Evolutionary conservation across 345 rosid species (phyloP).

Genomic region (Corchorus capsularis): DNA sequence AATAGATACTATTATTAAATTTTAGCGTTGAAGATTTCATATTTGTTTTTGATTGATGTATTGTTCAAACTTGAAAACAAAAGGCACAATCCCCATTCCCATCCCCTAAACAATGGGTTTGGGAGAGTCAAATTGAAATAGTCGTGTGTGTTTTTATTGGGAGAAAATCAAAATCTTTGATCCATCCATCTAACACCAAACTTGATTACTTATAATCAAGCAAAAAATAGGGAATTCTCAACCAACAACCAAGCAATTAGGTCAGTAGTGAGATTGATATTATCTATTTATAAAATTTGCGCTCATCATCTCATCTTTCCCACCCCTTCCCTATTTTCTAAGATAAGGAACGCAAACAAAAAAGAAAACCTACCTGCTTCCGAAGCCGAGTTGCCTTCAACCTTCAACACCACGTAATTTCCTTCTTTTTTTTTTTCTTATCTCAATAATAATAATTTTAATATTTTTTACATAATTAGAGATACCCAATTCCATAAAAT

Average conservation of each 20-base stretch:
- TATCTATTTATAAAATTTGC: not conserved
- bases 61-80: no score
- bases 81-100: no score
- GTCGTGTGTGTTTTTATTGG: slow-evolving; percentile 16
- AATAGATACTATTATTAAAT: no score
- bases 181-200: slow-evolving; percentile 14
- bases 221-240: slow-evolving; percentile 5
- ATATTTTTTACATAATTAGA: no score
- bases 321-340: slow-evolving; percentile 35
- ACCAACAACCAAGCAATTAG: slow-evolving; percentile 41
- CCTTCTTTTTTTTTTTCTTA: no score
- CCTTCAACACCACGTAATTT: slow-evolving; percentile 25
- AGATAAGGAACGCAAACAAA: slow-evolving; percentile 29
- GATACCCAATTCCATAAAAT: no score
- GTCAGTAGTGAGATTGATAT: slow-evolving; percentile 20
- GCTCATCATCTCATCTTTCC: no score
- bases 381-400: slow-evolving; percentile 3
- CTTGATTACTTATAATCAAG: not conserved
- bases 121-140: slow-evolving; percentile 23
- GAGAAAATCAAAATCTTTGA: slow-evolving; percentile 12
- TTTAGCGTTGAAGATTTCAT: slow-evolving; percentile 1
- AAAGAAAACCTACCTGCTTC: not conserved
- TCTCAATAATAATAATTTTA: no score
- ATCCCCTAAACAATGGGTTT: not conserved
- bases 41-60: no score